phyloP scores from a whole-genome alignment of 75 land plant genomes.

The Pinus taeda region DNA sequence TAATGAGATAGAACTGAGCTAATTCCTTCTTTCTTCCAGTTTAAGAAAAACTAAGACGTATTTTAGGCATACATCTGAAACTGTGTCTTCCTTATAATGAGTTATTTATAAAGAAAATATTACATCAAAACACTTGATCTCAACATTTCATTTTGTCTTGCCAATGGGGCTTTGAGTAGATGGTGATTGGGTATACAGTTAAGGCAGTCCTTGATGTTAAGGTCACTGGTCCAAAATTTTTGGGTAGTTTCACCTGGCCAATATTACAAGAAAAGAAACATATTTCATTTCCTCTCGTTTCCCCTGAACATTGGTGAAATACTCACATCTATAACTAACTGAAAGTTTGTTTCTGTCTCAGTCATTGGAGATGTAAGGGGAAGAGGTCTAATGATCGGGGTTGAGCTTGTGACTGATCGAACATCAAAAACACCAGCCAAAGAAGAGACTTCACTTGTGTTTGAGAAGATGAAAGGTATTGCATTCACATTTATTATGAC shows the following conservation, averaged over 20 bases:
- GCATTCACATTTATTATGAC: neutral
- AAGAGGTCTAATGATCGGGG: constrained; percentile 90
- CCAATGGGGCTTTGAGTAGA: too few species aligned
- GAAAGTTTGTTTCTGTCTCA: constrained; percentile 16
- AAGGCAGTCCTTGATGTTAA: too few species aligned
- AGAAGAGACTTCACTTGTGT: constrained; percentile 57
- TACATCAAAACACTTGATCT: neutral
- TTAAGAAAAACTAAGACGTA: neutral
- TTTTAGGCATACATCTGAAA: too few species aligned
- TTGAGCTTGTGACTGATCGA: constrained; percentile 92
- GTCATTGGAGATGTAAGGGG: constrained; percentile 99
- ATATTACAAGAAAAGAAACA: neutral
- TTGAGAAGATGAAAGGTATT: constrained; percentile 88
- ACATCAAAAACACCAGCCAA: constrained; percentile 84
- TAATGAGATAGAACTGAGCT: neutral
- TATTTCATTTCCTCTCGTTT: neutral
- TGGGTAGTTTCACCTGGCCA: too few species aligned
- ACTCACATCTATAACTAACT: constrained; percentile 2
- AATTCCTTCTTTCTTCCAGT: neutral
- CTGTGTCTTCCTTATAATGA: neutral
- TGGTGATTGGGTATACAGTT: too few species aligned
- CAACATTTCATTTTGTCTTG: neutral
- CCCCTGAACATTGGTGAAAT: neutral
- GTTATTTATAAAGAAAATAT: neutral
- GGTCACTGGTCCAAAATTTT: too few species aligned